A percentile compares a stretch with the other conserved stretches of the same genome.
phyloP scores from a whole-genome alignment of 2,329 filamentous ascomycete genomes.

The Aspergillus costaricaensis region DNA sequence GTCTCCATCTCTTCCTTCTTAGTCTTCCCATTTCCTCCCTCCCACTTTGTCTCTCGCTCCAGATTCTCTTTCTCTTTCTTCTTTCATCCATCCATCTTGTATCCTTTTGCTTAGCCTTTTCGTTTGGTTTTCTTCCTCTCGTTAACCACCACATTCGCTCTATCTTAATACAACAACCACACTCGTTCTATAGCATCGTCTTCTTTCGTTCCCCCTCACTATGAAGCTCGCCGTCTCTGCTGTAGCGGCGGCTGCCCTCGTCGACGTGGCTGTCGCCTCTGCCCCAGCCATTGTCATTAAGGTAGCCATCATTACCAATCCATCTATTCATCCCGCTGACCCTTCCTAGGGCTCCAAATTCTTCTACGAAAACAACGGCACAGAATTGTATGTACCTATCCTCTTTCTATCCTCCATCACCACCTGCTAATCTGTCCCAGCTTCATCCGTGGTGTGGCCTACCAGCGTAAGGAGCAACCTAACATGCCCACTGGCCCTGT shows the following conservation, averaged over 20 bases:
- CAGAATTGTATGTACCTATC: slow-evolving; percentile 59
- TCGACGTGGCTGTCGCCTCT: slow-evolving; percentile 51
- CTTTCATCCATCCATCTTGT: neutral
- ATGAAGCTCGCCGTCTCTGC: slow-evolving; percentile 55
- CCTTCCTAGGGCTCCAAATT: slow-evolving; percentile 70
- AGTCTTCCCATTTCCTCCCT: neutral
- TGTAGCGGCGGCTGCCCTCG: slow-evolving; percentile 50
- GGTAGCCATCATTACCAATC: slow-evolving; percentile 44
- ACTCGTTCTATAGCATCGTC: neutral
- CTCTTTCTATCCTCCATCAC: neutral
- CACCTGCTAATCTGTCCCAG: slow-evolving; percentile 34
- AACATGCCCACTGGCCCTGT: neutral
- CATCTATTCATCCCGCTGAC: neutral
- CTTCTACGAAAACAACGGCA: slow-evolving; percentile 79
- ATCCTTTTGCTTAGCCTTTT: neutral
- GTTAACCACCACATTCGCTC: slow-evolving; percentile 1
- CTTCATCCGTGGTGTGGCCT: slow-evolving; percentile 89
- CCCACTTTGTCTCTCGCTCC: neutral
- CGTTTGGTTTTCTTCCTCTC: neutral
- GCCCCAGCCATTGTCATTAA: slow-evolving; percentile 64
- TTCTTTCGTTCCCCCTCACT: slow-evolving; percentile 25
- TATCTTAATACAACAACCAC: neutral
- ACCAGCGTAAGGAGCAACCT: slow-evolving; percentile 62
- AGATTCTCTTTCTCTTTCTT: neutral
- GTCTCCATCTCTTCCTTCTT: neutral